These are phyloP conservation scores for Luffa aegyptiaca DNA, from an alignment of 306 rosid species.

Conservation along the genomic window DNA sequence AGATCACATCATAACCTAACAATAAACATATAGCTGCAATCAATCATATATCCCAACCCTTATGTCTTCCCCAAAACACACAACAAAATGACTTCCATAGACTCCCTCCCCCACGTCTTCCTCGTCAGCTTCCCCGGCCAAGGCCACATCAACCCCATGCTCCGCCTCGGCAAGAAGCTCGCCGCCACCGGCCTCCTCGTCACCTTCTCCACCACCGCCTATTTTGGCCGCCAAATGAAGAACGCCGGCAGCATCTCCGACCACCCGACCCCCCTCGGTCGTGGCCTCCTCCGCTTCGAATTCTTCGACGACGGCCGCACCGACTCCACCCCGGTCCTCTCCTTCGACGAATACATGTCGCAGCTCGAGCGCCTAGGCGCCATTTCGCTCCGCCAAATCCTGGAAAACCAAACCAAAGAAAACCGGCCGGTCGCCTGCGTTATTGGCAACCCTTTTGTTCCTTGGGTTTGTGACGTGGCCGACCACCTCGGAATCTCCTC, in stretches of 20 bases:
- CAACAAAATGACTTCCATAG: neutral
- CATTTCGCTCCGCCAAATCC: neutral
- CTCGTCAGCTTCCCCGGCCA: conserved; percentile 41
- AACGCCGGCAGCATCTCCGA: conserved; percentile 11
- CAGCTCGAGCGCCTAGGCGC: conserved; percentile 26
- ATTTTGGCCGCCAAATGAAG: conserved; percentile 18
- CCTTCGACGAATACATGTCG: conserved; percentile 12
- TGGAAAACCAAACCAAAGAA: conserved; percentile 7
- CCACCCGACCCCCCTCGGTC: conserved; percentile 10
- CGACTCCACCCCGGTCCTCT: neutral
- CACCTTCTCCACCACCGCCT: conserved; percentile 21
- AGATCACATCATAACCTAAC: too few relatives aligned
- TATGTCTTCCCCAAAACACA: too few relatives aligned
- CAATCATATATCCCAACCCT: too few relatives aligned
- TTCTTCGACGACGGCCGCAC: conserved; percentile 32
- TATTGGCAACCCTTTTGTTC: conserved; percentile 39
- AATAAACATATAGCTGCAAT: too few relatives aligned
- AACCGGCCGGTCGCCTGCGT: conserved; percentile 23
- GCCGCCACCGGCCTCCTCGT: conserved; percentile 38
- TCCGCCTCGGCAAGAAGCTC: conserved; percentile 34
- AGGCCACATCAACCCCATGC: conserved; percentile 57
- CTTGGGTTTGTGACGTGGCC: conserved; percentile 40
- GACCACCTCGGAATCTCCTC: conserved; percentile 27
- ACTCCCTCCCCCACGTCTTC: conserved; percentile 24
- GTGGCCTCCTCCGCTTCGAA: conserved; percentile 37